Base-by-base conservation (phyloP, 352 stramenopile species). In the Globisporangium parvum region DNA sequence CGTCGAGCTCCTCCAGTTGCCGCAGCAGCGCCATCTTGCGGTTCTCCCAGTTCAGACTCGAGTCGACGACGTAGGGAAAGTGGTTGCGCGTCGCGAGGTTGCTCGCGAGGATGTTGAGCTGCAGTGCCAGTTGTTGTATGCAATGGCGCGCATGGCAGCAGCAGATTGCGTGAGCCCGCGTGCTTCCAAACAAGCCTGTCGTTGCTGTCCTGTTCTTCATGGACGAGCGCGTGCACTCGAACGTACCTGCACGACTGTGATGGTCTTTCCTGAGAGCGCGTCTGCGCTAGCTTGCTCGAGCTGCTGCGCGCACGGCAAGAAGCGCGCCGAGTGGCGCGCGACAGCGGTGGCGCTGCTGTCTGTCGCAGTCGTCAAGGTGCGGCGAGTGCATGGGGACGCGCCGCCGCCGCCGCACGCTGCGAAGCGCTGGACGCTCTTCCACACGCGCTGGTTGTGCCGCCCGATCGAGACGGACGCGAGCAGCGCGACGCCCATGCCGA, bases 41-140 rank as follows among this genome's bases (percentile, higher is more conserved):
- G 55, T 80, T 83, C 54, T 93, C 80, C 85, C 85, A 95, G 61
- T 86, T 89, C 24, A 95, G 64, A 66, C 78, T 85, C 24, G 73
- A 67, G 52, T 91, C 80, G 24, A 91, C 54, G n/a, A 93, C 85
- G 52, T 95, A 95, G 20, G 85, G 85, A 53, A 95, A 95, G 53
- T 91, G 82, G 61, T 87, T 89, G 44, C 80, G 77, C 49, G 79
- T 91, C 10, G 82, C 85, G 54, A 95, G 65, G 62, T 95, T 95
- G 53, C 85, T 88, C 33, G 85, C 85, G 31, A 95, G 59, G 50
- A 95, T 93, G 55, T 95, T 95, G 31, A 92, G 58, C 77, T 94
- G 47, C 44, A 41, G 4, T 47, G n/a, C n/a, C n/a, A n/a, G n/a
- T n/a, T n/a, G n/a, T n/a, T n/a, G n/a, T n/a, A n/a, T n/a, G n/a